Evolutionary conservation across 2,329 filamentous ascomycete species (phyloP).

Genomic region (Sarocladium brachiariae): DNA sequence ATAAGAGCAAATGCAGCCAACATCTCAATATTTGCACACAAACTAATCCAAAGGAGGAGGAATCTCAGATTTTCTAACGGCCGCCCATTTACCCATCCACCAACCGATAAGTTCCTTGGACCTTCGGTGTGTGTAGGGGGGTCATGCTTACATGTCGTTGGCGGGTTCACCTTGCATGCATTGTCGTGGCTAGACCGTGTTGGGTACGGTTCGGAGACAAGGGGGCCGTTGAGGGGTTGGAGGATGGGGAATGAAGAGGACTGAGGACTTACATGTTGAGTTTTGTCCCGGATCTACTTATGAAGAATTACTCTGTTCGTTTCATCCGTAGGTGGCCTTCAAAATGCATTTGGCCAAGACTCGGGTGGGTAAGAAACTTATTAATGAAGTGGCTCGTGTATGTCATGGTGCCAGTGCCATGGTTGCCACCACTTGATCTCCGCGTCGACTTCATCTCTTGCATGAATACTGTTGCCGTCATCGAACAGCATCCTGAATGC

Average conservation of each 20-base stretch:
- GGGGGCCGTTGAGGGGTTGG: constrained; percentile 2
- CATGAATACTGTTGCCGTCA: background rate
- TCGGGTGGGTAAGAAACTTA: background rate
- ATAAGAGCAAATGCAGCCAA: too few relatives aligned
- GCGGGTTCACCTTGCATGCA: constrained; percentile 5
- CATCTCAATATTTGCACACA: too few relatives aligned
- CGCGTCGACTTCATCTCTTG: too few relatives aligned
- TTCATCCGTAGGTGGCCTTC: background rate
- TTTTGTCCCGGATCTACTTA: background rate
- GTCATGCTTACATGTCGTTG: background rate
- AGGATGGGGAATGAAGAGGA: too few relatives aligned
- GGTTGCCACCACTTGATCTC: too few relatives aligned
- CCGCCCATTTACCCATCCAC: background rate
- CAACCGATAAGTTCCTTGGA: background rate
- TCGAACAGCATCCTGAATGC: too few relatives aligned
- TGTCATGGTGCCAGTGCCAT: too few relatives aligned
- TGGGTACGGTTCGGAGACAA: constrained; percentile 6
- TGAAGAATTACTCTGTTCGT: background rate
- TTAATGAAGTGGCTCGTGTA: background rate
- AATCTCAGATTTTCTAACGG: background rate
- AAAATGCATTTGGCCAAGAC: background rate
- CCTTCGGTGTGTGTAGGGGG: background rate
- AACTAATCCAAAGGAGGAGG: background rate
- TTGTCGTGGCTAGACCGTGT: constrained; percentile 7
- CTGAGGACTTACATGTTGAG: background rate